Percentiles rank a stretch among this genome's conserved stretches.
Conservation (phyloP, 108 stramenopile genomes). For the Stephanodiscus triporus region DNA sequence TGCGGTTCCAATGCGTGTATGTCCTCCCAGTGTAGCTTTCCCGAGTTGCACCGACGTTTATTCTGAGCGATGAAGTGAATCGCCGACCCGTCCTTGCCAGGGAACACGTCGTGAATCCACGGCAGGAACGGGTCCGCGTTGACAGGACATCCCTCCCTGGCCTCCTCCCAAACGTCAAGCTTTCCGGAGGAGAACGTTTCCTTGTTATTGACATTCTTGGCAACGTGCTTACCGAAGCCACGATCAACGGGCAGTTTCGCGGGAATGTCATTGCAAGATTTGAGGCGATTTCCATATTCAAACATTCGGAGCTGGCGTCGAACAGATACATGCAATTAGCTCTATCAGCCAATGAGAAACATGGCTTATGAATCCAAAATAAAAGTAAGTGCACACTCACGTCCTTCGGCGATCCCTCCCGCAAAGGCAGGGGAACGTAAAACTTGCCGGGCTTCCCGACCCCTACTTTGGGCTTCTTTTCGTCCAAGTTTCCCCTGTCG, state of each 20-base stretch:
- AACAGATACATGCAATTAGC: not conserved
- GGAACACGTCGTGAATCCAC: slow-evolving; percentile 82
- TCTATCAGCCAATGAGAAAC: no score
- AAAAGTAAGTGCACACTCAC: slow-evolving; percentile 23
- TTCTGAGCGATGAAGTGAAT: slow-evolving; percentile 84
- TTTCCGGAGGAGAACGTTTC: slow-evolving; percentile 31
- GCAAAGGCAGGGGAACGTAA: slow-evolving; percentile 64
- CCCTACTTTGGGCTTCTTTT: slow-evolving; percentile 40
- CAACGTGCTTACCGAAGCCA: slow-evolving; percentile 52
- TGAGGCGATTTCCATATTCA: slow-evolving; percentile 45
- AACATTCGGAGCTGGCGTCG: slow-evolving; percentile 33
- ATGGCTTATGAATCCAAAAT: no score
- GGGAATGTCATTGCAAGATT: slow-evolving; percentile 70
- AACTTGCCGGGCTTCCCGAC: slow-evolving; percentile 55
- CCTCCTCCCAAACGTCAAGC: slow-evolving; percentile 51
- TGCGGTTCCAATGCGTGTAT: slow-evolving; percentile 69
- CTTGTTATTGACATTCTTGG: slow-evolving; percentile 57
- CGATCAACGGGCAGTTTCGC: slow-evolving; percentile 67
- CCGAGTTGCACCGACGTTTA: slow-evolving; percentile 74
- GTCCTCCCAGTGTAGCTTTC: slow-evolving; percentile 42
- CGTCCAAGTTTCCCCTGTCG: slow-evolving; percentile 46
- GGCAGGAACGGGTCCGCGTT: slow-evolving; percentile 76
- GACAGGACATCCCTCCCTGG: slow-evolving; percentile 68
- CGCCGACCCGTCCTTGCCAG: slow-evolving; percentile 44
- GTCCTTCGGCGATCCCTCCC: slow-evolving; percentile 56